These are phyloP conservation scores for Venturia aucupariae DNA, from an alignment of 2,329 filamentous ascomycete species.

Conservation along the genomic window DNA sequence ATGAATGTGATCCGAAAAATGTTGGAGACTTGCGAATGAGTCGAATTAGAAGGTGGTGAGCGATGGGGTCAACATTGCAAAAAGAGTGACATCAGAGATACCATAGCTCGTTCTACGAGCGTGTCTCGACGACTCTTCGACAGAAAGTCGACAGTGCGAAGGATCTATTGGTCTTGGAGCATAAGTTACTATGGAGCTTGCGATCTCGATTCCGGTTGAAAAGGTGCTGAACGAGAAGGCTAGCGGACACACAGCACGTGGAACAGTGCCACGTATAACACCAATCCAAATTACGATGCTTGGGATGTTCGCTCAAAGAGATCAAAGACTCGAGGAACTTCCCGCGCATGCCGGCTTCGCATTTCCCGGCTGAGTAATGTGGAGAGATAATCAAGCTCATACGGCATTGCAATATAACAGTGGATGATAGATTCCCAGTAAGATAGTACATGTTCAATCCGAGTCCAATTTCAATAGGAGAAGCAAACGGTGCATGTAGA, in stretches of 20 bases:
- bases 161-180: background rate
- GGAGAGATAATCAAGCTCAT: too few relatives aligned
- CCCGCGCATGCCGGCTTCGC: background rate
- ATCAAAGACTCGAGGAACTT: background rate
- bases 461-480: too few relatives aligned
- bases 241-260: background rate
- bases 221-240: background rate
- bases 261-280: background rate
- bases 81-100: background rate
- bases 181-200: too few relatives aligned
- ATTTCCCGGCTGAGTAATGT: too few relatives aligned
- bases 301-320: too few relatives aligned
- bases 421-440: too few relatives aligned
- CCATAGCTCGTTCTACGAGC: background rate
- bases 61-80: background rate
- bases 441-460: too few relatives aligned
- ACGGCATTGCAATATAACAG: too few relatives aligned
- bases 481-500: too few relatives aligned
- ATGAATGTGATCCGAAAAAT: conserved; percentile 87
- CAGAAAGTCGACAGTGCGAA: background rate
- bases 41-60: background rate
- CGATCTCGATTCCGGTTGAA: background rate
- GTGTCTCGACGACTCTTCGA: background rate
- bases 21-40: conserved; percentile 70
- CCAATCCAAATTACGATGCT: too few relatives aligned